Evolutionary conservation across 805 yeast species (phyloP), one percentile per base, ranked within the genome.

Genomic region (Saturnispora sekii): DNA sequence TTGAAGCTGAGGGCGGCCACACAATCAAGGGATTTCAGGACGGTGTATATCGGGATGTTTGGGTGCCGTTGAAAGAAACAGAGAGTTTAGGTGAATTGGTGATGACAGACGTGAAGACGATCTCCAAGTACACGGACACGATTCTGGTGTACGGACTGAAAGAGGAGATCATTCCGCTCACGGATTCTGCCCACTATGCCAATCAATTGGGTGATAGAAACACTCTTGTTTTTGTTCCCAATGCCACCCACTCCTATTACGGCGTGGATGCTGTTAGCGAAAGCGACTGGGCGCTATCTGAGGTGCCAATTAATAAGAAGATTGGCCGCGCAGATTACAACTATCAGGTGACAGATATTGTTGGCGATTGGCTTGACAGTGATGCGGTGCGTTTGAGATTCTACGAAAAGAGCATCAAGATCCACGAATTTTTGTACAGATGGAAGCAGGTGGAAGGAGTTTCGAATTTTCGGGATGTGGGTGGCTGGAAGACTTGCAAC

Each of bases 211-310:
- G 69, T 26, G 63, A 73, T 5, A 75, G 88, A 16, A 81, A 83
- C 52, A 66, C 69, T 3, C 64, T 87, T 44, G 66, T 68, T 32
- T 59, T 85, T 7, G 65, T 89, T 10, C 74, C 75, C 1, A 68
- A 67, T 38, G 96, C 95, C 0, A 89, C 86, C 58, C 97, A 89
- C 61, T 85, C 84, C 54, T 88, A 73, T 56, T 83, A 73, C 56
- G 90, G 93, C 0, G 50, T 56, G 1, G 55, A 60, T 3, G 63
- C 53, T 9, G 66, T 61, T 14, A 64, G 62, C 16, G 70, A 64
- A 31, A 60, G 45, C 5, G 55, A 57, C 44, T 36, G 66, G 52
- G 46, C 40, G 3, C 32, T 36, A 3, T 49, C 42, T 29, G 35
- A 26, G 5, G 48, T 47, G 17, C 53, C 50, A 64, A 69, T 56